These are phyloP conservation scores for Spatholobus suberectus DNA, from an alignment of 306 rosid species.

Conservation along the genomic window DNA sequence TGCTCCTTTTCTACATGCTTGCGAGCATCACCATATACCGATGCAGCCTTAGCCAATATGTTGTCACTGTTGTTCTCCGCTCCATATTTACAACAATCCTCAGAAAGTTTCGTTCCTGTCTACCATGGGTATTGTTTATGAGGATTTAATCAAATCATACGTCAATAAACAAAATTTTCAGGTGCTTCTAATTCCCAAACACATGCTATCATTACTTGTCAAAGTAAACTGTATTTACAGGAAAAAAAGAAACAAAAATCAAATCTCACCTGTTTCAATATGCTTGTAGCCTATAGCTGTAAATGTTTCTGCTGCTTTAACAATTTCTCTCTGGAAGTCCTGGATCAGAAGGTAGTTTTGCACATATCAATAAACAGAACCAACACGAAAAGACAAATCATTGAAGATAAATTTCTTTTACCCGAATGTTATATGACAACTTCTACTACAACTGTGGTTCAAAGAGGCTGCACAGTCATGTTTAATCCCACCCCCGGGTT, in stretches of 20 bases:
- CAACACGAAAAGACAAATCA: conserved; percentile 16
- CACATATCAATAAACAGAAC: conserved; percentile 19
- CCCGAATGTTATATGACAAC: background rate
- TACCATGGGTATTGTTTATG: conserved; percentile 55
- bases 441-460: background rate
- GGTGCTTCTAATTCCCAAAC: conserved; percentile 22
- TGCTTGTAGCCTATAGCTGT: conserved; percentile 85
- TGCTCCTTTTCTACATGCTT: conserved; percentile 98
- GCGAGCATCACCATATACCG: conserved; percentile 93
- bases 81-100: conserved; percentile 97
- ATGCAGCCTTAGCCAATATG: conserved; percentile 91
- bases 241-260: conserved; percentile 23
- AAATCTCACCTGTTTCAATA: conserved; percentile 86
- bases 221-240: conserved; percentile 33
- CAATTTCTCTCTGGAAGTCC: conserved; percentile 94
- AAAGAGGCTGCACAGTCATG: conserved; percentile 19
- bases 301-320: conserved; percentile 87
- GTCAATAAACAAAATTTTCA: conserved; percentile 22
- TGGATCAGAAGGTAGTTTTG: conserved; percentile 50
- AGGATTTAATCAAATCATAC: conserved; percentile 17
- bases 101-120: conserved; percentile 96
- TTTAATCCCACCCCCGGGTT: background rate
- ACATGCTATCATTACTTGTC: background rate
- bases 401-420: background rate
- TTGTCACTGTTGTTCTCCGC: conserved; percentile 79